phyloP scores from a whole-genome alignment of 352 stramenopile species.

The Pythium rishiriense region DNA sequence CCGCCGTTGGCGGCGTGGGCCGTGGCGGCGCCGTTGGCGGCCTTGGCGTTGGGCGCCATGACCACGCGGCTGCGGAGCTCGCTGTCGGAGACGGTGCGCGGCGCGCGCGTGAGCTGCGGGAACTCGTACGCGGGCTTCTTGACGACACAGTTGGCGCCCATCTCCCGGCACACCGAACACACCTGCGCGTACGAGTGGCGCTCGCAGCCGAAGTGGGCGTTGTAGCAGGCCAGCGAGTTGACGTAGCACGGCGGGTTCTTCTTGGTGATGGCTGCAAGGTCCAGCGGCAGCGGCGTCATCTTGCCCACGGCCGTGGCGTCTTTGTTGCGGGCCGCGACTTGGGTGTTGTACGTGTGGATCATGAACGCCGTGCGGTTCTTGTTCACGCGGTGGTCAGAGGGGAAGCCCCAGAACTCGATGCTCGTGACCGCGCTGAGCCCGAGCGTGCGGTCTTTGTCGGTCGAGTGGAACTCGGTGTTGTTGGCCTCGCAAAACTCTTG shows the following conservation, averaged over 20 bases:
- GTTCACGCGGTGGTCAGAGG: slow-evolving; percentile 53
- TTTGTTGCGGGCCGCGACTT: slow-evolving; percentile 12
- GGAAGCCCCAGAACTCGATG: slow-evolving; percentile 66
- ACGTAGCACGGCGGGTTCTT: slow-evolving; percentile 62
- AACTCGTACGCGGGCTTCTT: slow-evolving; percentile 48
- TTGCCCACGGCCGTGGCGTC: slow-evolving; percentile 14
- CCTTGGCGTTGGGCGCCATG: slow-evolving; percentile 30
- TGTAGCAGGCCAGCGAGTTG: slow-evolving; percentile 55
- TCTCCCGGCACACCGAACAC: slow-evolving; percentile 52
- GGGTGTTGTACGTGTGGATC: slow-evolving; percentile 57
- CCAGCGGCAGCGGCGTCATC: slow-evolving; percentile 48
- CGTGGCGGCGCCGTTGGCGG: slow-evolving; percentile 14
- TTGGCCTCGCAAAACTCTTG: slow-evolving; percentile 25
- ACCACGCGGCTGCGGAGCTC: slow-evolving; percentile 44
- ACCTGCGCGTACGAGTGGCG: slow-evolving; percentile 66
- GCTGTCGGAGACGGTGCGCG: slow-evolving; percentile 28
- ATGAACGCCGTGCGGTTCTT: slow-evolving; percentile 46
- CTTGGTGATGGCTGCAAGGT: slow-evolving; percentile 40
- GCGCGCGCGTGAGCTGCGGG: slow-evolving; percentile 32
- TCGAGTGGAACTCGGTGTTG: slow-evolving; percentile 51
- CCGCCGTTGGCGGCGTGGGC: not conserved
- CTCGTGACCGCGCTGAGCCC: slow-evolving; percentile 39
- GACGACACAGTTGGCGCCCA: slow-evolving; percentile 36
- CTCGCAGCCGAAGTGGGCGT: slow-evolving; percentile 50
- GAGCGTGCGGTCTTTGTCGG: slow-evolving; percentile 39